These are phyloP conservation scores for Ceratocystis papillata DNA, from an alignment of 2,329 filamentous ascomycete species.

Conservation along the genomic window DNA sequence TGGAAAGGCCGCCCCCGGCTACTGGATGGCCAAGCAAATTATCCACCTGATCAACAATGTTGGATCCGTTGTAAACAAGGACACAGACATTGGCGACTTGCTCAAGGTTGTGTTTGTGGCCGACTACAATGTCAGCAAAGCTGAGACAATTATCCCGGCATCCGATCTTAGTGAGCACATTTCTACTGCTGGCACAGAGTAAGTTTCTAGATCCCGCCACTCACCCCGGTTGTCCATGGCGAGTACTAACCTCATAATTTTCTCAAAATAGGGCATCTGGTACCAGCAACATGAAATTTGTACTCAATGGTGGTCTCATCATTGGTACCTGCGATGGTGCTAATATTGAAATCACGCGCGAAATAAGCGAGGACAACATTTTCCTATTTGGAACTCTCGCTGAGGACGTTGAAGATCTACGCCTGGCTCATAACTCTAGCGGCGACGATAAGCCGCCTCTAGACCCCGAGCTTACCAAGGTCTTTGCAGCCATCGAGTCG, in stretches of 20 bases:
- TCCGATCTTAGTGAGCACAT: conserved; percentile 98
- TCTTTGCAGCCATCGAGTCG: conserved; percentile 72
- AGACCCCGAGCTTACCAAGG: conserved; percentile 63
- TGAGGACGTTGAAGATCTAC: conserved; percentile 92
- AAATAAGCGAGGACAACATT: conserved; percentile 93
- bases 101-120: conserved; percentile 96
- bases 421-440: conserved; percentile 69
- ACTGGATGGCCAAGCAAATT: conserved; percentile 99
- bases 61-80: conserved; percentile 79
- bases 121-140: conserved; percentile 99
- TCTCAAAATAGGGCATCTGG: conserved; percentile 48
- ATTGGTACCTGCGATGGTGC: conserved; percentile 97
- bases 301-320: conserved; percentile 90
- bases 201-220: conserved; percentile 29
- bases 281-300: conserved; percentile 99
- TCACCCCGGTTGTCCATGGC: conserved; percentile 11
- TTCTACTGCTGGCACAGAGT: conserved; percentile 91
- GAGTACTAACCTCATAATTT: conserved; percentile 24
- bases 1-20: conserved; percentile 92
- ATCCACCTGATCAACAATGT: conserved; percentile 95
- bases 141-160: conserved; percentile 88
- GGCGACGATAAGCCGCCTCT: conserved; percentile 46
- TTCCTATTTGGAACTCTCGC: conserved; percentile 95
- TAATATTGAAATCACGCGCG: conserved; percentile 96
- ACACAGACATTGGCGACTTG: conserved; percentile 80